Base-by-base conservation (phyloP, 805 yeast genomes). In the Metschnikowia cubensis region DNA sequence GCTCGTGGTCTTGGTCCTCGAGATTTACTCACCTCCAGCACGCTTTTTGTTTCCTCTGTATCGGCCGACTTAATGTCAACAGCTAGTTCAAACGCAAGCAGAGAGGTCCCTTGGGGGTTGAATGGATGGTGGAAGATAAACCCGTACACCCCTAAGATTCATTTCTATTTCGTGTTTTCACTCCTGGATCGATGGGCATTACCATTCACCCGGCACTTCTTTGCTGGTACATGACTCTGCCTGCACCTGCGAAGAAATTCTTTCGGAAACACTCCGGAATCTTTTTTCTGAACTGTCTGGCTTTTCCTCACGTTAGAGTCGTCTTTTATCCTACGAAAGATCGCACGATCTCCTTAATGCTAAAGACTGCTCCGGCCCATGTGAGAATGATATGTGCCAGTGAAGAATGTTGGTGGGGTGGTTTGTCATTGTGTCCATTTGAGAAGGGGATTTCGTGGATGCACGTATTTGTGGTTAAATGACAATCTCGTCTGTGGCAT, bases 81-180 rank as follows among this genome's bases (percentile, higher is more conserved):
- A 31, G 46, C 46, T 21, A 43, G 46, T 21, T 43, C 11, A 15
- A 29, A n/a, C 46, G 46, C 34, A 35, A 22, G 25, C 40, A 15
- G 6, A 15, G 32, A 25, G 40, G 46, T 43, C 46, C 46, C 46
- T 43, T 20, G n/a, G 45, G 7, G 46, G 39, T 35, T 15, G 46
- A 13, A n/a, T 35, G 34, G 32, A 25, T 15, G 25, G 25, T 25
- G 35, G 17, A 3, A 29, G 36, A 35, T 20, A 50, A 43, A 52
- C 33, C 58, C 18, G 50, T 48, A 56, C 59, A 48, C 48, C 59
- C 56, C 55, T 51, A 56, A 52, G 48, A 43, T 41, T 14, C 35
- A 14, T 33, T 11, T 35, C 38, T 37, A 20, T 10, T n/a, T 13
- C 29, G 34, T 18, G 40, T 17, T 37, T 35, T 43, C 21, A 40